Conservation (phyloP, 2,329 filamentous ascomycete genomes). For the Chrysosporium queenslandicum region DNA sequence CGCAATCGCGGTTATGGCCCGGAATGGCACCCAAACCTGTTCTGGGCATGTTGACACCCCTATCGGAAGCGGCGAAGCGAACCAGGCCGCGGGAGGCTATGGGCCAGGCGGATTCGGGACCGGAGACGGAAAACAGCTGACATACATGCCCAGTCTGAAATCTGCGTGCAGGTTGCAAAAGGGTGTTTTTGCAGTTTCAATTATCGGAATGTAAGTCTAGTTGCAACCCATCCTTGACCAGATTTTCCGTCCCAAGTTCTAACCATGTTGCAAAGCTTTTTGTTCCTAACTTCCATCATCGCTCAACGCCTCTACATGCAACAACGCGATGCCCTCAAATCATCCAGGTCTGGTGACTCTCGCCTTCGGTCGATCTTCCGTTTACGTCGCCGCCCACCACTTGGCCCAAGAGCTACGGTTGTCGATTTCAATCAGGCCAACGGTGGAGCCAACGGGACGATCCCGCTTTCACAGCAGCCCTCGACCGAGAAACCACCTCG, state of each 20-base stretch:
- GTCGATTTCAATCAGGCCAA: constrained; percentile 4
- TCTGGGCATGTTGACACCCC: constrained; percentile 54
- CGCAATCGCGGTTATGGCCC: constrained; percentile 67
- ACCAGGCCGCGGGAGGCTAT: constrained; percentile 40
- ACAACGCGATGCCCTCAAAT: background rate
- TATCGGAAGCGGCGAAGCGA: constrained; percentile 54
- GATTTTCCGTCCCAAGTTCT: background rate
- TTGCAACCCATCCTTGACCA: too few relatives aligned
- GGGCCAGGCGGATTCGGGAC: constrained; percentile 40
- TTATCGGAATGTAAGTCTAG: constrained; percentile 56
- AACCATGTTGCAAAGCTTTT: background rate
- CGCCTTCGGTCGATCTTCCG: constrained; percentile 7
- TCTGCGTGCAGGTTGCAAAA: constrained; percentile 67
- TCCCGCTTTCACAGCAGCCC: constrained; percentile 9
- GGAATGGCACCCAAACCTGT: constrained; percentile 59
- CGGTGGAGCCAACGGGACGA: constrained; percentile 4
- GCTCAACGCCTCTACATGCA: constrained; percentile 11
- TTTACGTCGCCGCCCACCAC: constrained; percentile 7
- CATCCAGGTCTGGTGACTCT: constrained; percentile 41
- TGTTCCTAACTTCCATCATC: constrained; percentile 14
- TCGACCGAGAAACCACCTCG: constrained; percentile 13
- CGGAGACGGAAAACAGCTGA: constrained; percentile 19
- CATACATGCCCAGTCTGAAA: constrained; percentile 31
- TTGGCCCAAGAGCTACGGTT: background rate
- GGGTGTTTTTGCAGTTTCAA: constrained; percentile 64